Evolutionary conservation across 345 rosid species (phyloP).

Genomic region (Euclidium syriacum): DNA sequence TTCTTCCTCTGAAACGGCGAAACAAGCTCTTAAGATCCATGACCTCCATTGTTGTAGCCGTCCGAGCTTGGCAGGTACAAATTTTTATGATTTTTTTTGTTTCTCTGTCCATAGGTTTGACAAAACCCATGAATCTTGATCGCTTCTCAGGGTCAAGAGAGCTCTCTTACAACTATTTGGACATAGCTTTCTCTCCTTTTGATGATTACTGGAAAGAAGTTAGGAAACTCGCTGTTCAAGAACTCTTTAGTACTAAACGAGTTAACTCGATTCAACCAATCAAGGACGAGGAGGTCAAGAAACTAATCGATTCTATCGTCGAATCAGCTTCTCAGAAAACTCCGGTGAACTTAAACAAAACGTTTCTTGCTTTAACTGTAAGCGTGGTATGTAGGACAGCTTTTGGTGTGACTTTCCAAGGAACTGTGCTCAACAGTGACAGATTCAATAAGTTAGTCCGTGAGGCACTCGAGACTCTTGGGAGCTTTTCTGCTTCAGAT

Average conservation of each 20-base stretch:
- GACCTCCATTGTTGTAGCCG: slow-evolving; percentile 46
- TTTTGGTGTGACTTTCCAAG: slow-evolving; percentile 40
- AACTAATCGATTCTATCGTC: slow-evolving; percentile 28
- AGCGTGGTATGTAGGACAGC: slow-evolving; percentile 36
- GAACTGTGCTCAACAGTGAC: slow-evolving; percentile 18
- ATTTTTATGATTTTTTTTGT: background rate
- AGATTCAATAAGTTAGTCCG: slow-evolving; percentile 25
- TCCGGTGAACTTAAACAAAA: slow-evolving; percentile 27
- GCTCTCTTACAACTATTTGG: slow-evolving; percentile 40
- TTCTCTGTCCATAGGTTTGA: background rate
- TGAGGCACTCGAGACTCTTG: slow-evolving; percentile 30
- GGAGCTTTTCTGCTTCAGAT: slow-evolving; percentile 38
- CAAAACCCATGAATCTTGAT: background rate
- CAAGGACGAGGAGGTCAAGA: slow-evolving; percentile 38
- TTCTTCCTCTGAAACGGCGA: slow-evolving; percentile 42
- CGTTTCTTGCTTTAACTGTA: slow-evolving; percentile 19
- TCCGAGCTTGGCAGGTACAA: slow-evolving; percentile 26
- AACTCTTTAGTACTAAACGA: slow-evolving; percentile 33
- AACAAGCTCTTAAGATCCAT: slow-evolving; percentile 34
- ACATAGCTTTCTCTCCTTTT: slow-evolving; percentile 42
- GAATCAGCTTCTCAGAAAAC: slow-evolving; percentile 9
- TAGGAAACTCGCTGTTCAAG: slow-evolving; percentile 33
- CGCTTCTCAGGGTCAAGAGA: slow-evolving; percentile 29
- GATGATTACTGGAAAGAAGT: slow-evolving; percentile 40
- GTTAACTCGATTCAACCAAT: slow-evolving; percentile 35